Evolutionary conservation across 1,284 basidiomycete species (phyloP), one percentile per base, ranked within the genome.

Genomic region (Albatrellus sp.): DNA sequence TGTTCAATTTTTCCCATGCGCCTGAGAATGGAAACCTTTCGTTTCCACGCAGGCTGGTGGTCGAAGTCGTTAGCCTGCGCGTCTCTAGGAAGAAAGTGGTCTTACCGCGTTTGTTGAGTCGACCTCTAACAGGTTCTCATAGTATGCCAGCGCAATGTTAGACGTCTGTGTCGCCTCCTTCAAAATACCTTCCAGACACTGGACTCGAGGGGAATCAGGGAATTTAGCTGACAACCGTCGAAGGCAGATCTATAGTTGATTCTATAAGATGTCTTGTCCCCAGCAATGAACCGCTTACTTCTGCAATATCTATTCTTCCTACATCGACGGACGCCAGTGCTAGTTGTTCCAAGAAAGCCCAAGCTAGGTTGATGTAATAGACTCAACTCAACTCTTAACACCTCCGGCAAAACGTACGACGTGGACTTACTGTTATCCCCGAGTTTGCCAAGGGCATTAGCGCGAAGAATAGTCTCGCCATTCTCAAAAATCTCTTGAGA

Each of bases 281-380:
- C 39, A 44, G 49, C 33, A 48, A 39, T 30, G 37, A 14, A 41
- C 30, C 6, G 70, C 85, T 54, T 59, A 94, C 91, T 57, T 88
- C 79, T 17, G 93, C 90, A n/a, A 90, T 64, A 43, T 87, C 77
- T 34, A 83, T 55, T 45, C 80, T 70, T 13, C 87, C 88, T 12
- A 89, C 62, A 57, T 98, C 93, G 43, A 96, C 67, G 1, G 94
- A 78, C 1, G 94, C 90, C 33, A 93, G 68, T 3, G 81, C 78
- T 1, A 97, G 68, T 57, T 97, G 92, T 59, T 98, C 94, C 12
- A 93, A 65, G 49, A 91, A 79, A 1, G 81, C 72, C 90, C 90
- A 96, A 52, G 73, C 88, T 91, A 53, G 24, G 29, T 5, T 2
- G 34, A n/a, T 40, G 30, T 17, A 28, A 20, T n/a, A 38, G 24